Percentiles rank a stretch among this genome's conserved stretches.
phyloP scores from a whole-genome alignment of 306 rosid species.

The Luffa aegyptiaca region DNA sequence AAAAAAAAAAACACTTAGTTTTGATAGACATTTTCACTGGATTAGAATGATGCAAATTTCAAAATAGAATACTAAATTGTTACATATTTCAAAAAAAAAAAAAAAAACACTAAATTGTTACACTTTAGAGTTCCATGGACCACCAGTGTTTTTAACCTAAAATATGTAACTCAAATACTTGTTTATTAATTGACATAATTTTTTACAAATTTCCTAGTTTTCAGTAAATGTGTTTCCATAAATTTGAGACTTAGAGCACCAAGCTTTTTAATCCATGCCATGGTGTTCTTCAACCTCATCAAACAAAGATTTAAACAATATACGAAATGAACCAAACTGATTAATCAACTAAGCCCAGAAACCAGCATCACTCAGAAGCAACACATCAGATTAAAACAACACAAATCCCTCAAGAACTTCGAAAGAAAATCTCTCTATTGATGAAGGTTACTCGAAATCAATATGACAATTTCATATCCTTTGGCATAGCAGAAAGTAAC shows the following conservation, averaged over 20 bases:
- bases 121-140: too few relatives aligned
- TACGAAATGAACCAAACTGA: background rate
- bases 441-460: background rate
- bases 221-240: background rate
- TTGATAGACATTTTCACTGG: too few relatives aligned
- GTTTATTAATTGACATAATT: too few relatives aligned
- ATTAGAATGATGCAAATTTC: too few relatives aligned
- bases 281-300: background rate
- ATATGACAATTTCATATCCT: background rate
- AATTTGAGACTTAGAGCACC: background rate
- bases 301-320: background rate
- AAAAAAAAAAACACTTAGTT: too few relatives aligned
- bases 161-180: too few relatives aligned
- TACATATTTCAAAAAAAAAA: too few relatives aligned
- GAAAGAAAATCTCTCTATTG: background rate
- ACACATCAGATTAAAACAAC: background rate
- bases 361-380: background rate
- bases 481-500: background rate
- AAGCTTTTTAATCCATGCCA: background rate
- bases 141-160: too few relatives aligned
- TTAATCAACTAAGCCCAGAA: too few relatives aligned
- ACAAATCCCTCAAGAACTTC: background rate
- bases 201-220: background rate
- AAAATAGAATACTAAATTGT: too few relatives aligned
- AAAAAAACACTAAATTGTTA: too few relatives aligned